phyloP scores from a whole-genome alignment of 257 asterid genomes.

The Knoxia roxburghii region DNA sequence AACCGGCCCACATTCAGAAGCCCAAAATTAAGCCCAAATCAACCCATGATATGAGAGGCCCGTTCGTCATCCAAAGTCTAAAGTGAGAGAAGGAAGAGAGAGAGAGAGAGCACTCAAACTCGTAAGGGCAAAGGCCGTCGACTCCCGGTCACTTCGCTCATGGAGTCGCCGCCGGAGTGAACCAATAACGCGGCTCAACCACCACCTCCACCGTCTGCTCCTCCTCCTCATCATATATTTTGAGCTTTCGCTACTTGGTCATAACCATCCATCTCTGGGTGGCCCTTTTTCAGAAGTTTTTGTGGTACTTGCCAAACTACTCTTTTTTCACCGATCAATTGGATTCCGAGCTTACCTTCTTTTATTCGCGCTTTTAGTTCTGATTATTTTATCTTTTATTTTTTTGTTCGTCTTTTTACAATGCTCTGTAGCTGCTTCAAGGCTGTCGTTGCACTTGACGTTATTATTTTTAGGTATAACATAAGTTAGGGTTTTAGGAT shows the following conservation, averaged over 20 bases:
- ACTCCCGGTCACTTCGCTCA: neutral
- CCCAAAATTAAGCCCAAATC: neutral
- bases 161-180: slow-evolving; percentile 5
- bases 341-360: neutral
- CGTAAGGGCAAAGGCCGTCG: neutral
- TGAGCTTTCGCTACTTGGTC: neutral
- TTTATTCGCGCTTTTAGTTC: neutral
- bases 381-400: neutral
- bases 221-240: neutral
- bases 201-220: neutral
- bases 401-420: no score
- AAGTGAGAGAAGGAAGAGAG: neutral
- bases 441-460: neutral
- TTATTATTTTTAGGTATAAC: neutral
- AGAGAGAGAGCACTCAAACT: neutral
- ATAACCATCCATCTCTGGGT: neutral
- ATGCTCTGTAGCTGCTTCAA: neutral
- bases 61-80: neutral
- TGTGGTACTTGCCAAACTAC: no score
- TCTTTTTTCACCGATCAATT: neutral
- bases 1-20: no score
- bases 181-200: no score
- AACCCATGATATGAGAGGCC: neutral
- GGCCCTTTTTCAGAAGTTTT: neutral
- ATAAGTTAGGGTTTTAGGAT: slow-evolving; percentile 15